Evolutionary conservation across 139 green algal species (phyloP).

Genomic region (Monoraphidium neglectum): DNA sequence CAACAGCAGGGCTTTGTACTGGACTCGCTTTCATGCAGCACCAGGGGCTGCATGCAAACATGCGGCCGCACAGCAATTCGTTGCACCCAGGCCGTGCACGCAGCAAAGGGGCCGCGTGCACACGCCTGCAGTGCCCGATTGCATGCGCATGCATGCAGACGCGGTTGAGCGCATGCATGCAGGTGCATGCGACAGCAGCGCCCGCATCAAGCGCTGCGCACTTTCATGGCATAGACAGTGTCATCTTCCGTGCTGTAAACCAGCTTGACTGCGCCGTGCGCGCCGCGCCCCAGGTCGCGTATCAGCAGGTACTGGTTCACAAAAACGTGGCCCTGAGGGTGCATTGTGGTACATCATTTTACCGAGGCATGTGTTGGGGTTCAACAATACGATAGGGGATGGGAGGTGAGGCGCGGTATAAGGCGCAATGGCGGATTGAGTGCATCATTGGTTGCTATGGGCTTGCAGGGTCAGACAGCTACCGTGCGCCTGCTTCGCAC

Average conservation of each 20-base stretch:
- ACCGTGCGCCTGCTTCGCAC: not conserved
- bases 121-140: not conserved
- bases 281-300: constrained; percentile 73
- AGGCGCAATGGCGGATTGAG: not conserved
- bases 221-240: constrained; percentile 82
- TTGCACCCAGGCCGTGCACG: not conserved
- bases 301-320: constrained; percentile 87
- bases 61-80: not conserved
- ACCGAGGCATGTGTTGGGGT: not conserved
- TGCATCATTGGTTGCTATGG: not conserved
- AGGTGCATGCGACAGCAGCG: not conserved
- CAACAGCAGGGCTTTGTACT: too few species aligned
- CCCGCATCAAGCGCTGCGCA: not conserved
- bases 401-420: not conserved
- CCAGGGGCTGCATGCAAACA: not conserved
- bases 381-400: not conserved
- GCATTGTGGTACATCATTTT: not conserved
- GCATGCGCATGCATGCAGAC: not conserved
- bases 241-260: constrained; percentile 73
- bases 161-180: not conserved
- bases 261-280: constrained; percentile 79
- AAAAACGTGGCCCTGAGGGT: constrained; percentile 63
- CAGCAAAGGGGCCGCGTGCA: not conserved
- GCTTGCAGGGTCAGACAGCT: not conserved
- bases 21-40: too few species aligned